Base-by-base conservation (phyloP, 768 basidiomycete genomes). In the Mycena rosella region DNA sequence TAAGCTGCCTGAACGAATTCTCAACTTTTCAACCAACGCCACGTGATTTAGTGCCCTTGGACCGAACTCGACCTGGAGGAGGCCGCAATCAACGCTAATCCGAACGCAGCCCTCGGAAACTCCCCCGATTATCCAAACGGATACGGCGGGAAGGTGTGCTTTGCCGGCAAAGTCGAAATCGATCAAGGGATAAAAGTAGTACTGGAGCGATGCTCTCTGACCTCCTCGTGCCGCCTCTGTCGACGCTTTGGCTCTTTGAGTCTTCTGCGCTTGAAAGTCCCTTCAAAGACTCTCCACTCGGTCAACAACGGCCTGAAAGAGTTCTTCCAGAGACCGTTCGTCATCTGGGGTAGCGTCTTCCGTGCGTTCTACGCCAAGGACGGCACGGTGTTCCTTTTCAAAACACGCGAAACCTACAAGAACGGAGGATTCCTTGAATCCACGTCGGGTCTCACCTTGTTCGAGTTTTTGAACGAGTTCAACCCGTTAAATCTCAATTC, bases 321-420 rank as follows among this genome's bases (percentile, higher is more conserved):
- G 0, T 89, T 83, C 60, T 83, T 90, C 55, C 69, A 73, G 9
- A 78, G 82, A 47, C 85, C 87, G 0, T 83, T 91, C 53, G 72
- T 92, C 18, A 72, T 93, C 15, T 84, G 83, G 63, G 83, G 83
- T 0, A 70, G 76, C 0, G 84, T 92, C 0, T 92, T 85, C 73
- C 82, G 89, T 0, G 82, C 89, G 0, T 91, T 91, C 69, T 88
- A 80, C 70, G 83, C 85, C 7, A 91, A 91, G 72, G 89, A 92
- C 5, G 75, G 79, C 15, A 86, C 75, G 29, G 84, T 89, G 0
- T 89, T 90, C 65, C 78, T 89, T 15, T 77, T 88, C 51, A 82
- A 81, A 57, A 90, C 89, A 0, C 81, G 88, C 63, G 89, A 91
- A 65, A 27, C 48, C 14, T 72, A 73, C 30, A 67, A 77, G 24